A percentile compares a stretch with the other conserved stretches of the same genome.
phyloP scores from a whole-genome alignment of 225 moss, liverwort and hornwort genomes.

The Antitrichia curtipendula region DNA sequence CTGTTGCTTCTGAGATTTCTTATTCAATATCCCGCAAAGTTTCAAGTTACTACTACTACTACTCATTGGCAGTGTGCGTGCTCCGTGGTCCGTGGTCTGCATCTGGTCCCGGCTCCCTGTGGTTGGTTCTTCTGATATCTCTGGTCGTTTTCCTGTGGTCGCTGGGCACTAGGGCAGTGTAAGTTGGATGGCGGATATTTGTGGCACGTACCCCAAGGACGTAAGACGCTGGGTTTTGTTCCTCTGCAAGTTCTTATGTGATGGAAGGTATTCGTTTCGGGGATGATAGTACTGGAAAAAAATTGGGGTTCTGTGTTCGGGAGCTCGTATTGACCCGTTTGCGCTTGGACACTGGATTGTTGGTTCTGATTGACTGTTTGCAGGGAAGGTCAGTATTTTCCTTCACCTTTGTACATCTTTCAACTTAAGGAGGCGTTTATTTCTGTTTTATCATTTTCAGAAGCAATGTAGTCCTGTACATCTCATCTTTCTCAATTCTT shows the following conservation, averaged over 20 bases:
- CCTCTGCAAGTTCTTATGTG: constrained; percentile 27
- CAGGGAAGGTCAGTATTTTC: constrained; percentile 47
- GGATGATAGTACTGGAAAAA: constrained; percentile 26
- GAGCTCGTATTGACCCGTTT: constrained; percentile 23
- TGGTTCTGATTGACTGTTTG: constrained; percentile 53
- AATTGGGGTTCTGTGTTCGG: constrained; percentile 26
- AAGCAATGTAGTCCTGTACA: background rate
- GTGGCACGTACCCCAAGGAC: constrained; percentile 9
- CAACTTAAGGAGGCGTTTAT: constrained; percentile 6
- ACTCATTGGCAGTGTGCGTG: constrained; percentile 37
- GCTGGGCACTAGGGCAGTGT: constrained; percentile 33
- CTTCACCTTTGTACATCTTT: constrained; percentile 20
- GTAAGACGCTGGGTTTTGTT: constrained; percentile 33
- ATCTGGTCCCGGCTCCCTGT: constrained; percentile 42
- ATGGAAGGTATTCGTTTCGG: constrained; percentile 32
- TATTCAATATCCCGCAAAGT: constrained; percentile 56
- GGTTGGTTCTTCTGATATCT: constrained; percentile 32
- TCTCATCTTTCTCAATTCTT: constrained; percentile 8
- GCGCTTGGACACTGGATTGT: constrained; percentile 43
- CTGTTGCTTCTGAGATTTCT: constrained; percentile 56
- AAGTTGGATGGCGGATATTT: constrained; percentile 32
- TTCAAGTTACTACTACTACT: constrained; percentile 29
- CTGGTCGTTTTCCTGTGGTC: constrained; percentile 37
- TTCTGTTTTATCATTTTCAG: constrained; percentile 8
- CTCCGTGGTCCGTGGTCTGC: constrained; percentile 24